phyloP scores from a whole-genome alignment of 306 rosid species.

The Cajanus cajan region DNA sequence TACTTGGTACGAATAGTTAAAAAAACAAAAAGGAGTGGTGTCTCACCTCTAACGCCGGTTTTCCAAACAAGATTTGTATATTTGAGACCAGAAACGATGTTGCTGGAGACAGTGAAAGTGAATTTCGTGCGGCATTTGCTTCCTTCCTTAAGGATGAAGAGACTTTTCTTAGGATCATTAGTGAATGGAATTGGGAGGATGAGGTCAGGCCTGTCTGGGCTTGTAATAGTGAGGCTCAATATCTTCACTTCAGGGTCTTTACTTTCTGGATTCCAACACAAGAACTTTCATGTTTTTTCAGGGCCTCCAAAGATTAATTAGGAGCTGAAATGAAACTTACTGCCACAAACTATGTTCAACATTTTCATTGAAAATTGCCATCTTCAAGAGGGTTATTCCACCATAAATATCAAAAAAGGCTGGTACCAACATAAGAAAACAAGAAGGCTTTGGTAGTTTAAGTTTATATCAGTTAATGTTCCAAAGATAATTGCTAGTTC shows the following conservation, averaged over 20 bases:
- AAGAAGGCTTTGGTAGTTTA: background rate
- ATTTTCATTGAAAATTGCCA: background rate
- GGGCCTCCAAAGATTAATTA: background rate
- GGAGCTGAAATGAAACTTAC: background rate
- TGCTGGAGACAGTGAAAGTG: constrained; percentile 60
- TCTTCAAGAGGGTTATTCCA: background rate
- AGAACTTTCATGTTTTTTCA: background rate
- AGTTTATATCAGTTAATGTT: background rate
- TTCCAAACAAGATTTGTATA: constrained; percentile 74
- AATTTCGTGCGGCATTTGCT: constrained; percentile 53
- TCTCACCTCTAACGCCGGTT: constrained; percentile 69
- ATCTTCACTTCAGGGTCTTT: constrained; percentile 79
- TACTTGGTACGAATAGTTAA: no score
- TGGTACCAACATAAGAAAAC: background rate
- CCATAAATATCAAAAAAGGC: background rate
- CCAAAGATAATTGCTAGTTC: background rate
- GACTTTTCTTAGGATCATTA: constrained; percentile 49
- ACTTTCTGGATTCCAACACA: constrained; percentile 55
- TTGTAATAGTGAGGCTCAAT: constrained; percentile 50
- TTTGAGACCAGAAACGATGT: constrained; percentile 83
- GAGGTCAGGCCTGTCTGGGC: constrained; percentile 53
- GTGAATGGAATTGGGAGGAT: constrained; percentile 58
- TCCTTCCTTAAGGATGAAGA: constrained; percentile 77
- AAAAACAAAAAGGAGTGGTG: no score
- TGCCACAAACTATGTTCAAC: background rate